Evolutionary conservation across 176 grass and related monocot genomes (phyloP).

Genomic region (Raddia guianensis): DNA sequence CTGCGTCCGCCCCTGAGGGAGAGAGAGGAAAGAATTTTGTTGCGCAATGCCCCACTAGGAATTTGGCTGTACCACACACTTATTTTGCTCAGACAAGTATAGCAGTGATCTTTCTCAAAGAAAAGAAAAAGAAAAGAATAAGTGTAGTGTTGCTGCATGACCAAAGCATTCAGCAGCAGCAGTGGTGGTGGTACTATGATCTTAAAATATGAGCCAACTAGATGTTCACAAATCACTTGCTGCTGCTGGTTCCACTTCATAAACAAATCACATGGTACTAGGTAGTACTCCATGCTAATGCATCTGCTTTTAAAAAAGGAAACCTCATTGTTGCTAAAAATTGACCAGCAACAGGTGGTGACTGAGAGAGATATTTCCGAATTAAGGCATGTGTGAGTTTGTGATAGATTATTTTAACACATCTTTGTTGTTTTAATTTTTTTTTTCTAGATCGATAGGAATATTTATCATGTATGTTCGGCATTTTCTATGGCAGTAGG

Average conservation of each 20-base stretch:
- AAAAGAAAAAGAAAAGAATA: too few species aligned
- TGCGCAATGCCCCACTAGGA: neutral
- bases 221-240: conserved; percentile 8
- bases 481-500: conserved; percentile 12
- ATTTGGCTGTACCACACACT: neutral
- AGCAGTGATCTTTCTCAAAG: too few species aligned
- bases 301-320: conserved; percentile 42
- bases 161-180: conserved; percentile 5
- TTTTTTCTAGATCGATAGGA: conserved; percentile 13
- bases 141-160: neutral
- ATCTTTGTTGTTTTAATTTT: conserved; percentile 15
- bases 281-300: conserved; percentile 28
- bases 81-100: neutral
- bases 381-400: conserved; percentile 42
- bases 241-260: conserved; percentile 31
- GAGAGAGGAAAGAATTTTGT: neutral
- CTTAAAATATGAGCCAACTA: conserved; percentile 28
- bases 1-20: neutral
- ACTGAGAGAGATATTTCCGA: conserved; percentile 45
- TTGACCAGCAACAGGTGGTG: conserved; percentile 43
- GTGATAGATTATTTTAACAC: conserved; percentile 55
- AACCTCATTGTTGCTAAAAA: conserved; percentile 34
- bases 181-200: conserved; percentile 15
- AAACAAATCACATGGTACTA: conserved; percentile 47
- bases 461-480: conserved; percentile 19